These are phyloP conservation scores for Sarocladium oryzae DNA, from an alignment of 2,329 filamentous ascomycete species.

Conservation along the genomic window DNA sequence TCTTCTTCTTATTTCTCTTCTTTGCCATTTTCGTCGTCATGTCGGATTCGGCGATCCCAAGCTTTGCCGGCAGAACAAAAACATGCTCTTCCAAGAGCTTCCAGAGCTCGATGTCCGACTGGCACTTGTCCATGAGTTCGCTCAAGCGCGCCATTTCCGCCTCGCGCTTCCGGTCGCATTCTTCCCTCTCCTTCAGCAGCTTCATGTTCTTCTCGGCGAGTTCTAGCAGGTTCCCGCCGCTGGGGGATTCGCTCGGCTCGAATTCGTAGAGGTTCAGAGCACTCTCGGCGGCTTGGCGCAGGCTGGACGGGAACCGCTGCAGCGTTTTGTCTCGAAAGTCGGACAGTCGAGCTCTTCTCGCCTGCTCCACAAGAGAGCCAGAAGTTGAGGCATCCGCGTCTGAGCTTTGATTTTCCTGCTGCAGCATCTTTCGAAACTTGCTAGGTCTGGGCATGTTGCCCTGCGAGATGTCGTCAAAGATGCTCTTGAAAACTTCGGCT, in stretches of 20 bases:
- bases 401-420: neutral
- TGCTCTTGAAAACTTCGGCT: slow-evolving; percentile 52
- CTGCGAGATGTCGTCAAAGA: slow-evolving; percentile 39
- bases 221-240: slow-evolving; percentile 20
- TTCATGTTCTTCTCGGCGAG: slow-evolving; percentile 24
- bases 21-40: slow-evolving; percentile 10
- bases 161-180: slow-evolving; percentile 30
- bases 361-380: slow-evolving; percentile 27
- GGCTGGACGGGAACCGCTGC: slow-evolving; percentile 29
- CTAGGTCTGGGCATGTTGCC: slow-evolving; percentile 25
- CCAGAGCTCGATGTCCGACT: slow-evolving; percentile 62
- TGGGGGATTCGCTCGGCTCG: slow-evolving; percentile 15
- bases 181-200: slow-evolving; percentile 27
- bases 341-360: slow-evolving; percentile 16
- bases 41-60: slow-evolving; percentile 40
- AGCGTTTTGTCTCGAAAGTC: slow-evolving; percentile 30
- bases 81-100: slow-evolving; percentile 59
- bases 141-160: slow-evolving; percentile 48
- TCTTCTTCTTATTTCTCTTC: slow-evolving; percentile 11
- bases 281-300: slow-evolving; percentile 32
- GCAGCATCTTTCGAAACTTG: neutral
- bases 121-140: slow-evolving; percentile 44
- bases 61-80: slow-evolving; percentile 50
- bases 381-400: slow-evolving; percentile 11
- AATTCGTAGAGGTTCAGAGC: slow-evolving; percentile 32